Evolutionary conservation across 2,329 filamentous ascomycete genomes (phyloP), one percentile per base, ranked within the genome.

Genomic region (Aspergillus fumigatiaffinis): DNA sequence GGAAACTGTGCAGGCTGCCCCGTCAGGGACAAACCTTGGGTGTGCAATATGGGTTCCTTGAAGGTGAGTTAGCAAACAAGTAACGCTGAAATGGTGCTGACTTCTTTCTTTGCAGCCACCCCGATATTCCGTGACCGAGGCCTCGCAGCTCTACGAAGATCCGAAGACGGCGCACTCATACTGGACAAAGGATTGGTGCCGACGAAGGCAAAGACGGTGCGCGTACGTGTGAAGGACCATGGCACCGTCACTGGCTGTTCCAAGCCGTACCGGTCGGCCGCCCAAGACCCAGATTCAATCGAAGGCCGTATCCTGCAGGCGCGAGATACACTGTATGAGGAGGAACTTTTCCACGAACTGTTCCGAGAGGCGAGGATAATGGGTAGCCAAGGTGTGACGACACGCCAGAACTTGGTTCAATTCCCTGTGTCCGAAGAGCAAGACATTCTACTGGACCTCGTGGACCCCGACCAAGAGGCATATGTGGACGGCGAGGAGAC

Each of bases 321-420:
- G 14, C 82, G 83, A 3, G 77, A 80, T 46, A 80, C 82, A 1
- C 75, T 84, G 4, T 78, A 80, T 26, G 80, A 84, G 38, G 82
- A 87, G 2, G 94, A 99, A 70, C 77, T 99, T 1, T 97, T 92
- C 82, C 87, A 96, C 65, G 94, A 99, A 74, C 80, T 97, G 58
- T 87, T 88, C 53, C 84, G 91, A 20, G 94, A 99, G 74, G 87
- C 89, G 0, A 87, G 92, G 17, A 82, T 82, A 0, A 79, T 96
- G 23, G 81, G 87, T 3, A 85, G 87, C 10, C 87, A 90, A 59
- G 85, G 87, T 9, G 87, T 97, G 12, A 82, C 82, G 26, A 82
- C 87, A 14, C 81, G 84, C 38, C 85, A 82, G 14, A 77, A 83
- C 26, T 75, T 80, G 3, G 79, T 91, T 46, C 78, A 79, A 9